These are phyloP conservation scores for Candida arabinofermentans DNA, from an alignment of 805 yeast genomes.

Conservation along the genomic window DNA sequence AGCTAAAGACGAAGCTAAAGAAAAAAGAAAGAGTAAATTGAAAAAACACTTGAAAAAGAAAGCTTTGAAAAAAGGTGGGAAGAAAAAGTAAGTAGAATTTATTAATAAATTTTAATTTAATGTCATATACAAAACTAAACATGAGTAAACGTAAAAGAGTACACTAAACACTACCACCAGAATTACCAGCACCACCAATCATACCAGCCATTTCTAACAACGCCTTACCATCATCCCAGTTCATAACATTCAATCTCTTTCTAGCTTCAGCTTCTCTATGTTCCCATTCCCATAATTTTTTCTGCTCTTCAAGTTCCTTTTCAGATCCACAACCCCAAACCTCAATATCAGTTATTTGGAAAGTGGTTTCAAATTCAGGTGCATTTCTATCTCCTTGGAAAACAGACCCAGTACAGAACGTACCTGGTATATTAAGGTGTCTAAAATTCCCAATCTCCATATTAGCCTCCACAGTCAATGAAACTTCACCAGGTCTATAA, in stretches of 20 bases:
- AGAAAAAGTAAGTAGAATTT: constrained; percentile 7
- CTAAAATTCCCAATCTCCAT: constrained; percentile 81
- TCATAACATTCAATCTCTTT: constrained; percentile 60
- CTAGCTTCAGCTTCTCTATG: constrained; percentile 78
- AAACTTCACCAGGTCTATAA: constrained; percentile 69
- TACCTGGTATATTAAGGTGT: constrained; percentile 56
- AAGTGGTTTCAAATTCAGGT: constrained; percentile 61
- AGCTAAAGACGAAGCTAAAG: constrained; percentile 73
- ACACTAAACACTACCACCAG: constrained; percentile 46
- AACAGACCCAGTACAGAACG: constrained; percentile 36
- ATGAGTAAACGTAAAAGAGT: neutral
- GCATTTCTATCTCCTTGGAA: constrained; percentile 17
- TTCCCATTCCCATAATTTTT: constrained; percentile 87
- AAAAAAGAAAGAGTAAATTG: constrained; percentile 76
- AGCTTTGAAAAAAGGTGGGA: constrained; percentile 48
- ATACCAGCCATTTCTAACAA: constrained; percentile 79
- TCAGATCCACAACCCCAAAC: constrained; percentile 91
- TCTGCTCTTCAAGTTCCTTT: constrained; percentile 73
- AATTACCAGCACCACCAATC: constrained; percentile 39
- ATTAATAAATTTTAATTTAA: neutral
- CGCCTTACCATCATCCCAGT: constrained; percentile 78
- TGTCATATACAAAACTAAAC: neutral
- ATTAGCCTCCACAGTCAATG: constrained; percentile 71
- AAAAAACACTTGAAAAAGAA: constrained; percentile 81
- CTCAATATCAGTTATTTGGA: constrained; percentile 71